Evolutionary conservation across 1,284 basidiomycete species (phyloP), one percentile per base, ranked within the genome.

Genomic region (Cryptococcus wingfieldii): DNA sequence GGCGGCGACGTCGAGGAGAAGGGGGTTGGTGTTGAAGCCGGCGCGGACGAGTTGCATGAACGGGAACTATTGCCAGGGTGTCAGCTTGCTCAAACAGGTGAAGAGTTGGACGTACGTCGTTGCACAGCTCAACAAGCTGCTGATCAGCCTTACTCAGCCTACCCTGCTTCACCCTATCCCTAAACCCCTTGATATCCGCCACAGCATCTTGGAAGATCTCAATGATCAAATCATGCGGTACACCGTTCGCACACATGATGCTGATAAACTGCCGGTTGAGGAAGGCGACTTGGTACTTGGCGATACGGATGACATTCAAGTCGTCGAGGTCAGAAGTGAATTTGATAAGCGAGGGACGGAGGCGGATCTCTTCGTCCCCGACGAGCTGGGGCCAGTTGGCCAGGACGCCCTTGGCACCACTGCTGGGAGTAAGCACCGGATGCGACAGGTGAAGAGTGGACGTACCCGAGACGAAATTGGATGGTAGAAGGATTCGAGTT

Each of bases 261-360:
- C 73, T 71, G 64, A 77, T 76, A 58, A 76, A 77, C 54, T 78
- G 76, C 13, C 77, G 62, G 53, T 77, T 78, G 13, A 78, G 60
- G 56, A 75, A 76, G 5, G 72, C 77, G 2, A 61, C 59, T 50
- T 75, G 72, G 54, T 74, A 75, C 31, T 71, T 70, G 2, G 77
- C 68, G n/a, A 73, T 59, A 34, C 74, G 53, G 2, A 75, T 69
- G 8, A 75, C 74, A 39, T 75, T 74, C 6, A 74, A 55, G 51
- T 72, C 68, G 6, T 56, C 53, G 27, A 71, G 56, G 8, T 55
- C 49, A 38, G 69, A 71, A 8, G 69, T 53, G 54, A 76, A 78
- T 57, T 78, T 78, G 60, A 73, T 58, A 50, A 72, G 61, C 0
- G 74, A 76, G 14, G 61, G 58, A 19, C 77, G 64, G 5, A 77